Evolutionary conservation across 2,329 filamentous ascomycete species (phyloP).

Genomic region (Fusarium oligoseptatum): DNA sequence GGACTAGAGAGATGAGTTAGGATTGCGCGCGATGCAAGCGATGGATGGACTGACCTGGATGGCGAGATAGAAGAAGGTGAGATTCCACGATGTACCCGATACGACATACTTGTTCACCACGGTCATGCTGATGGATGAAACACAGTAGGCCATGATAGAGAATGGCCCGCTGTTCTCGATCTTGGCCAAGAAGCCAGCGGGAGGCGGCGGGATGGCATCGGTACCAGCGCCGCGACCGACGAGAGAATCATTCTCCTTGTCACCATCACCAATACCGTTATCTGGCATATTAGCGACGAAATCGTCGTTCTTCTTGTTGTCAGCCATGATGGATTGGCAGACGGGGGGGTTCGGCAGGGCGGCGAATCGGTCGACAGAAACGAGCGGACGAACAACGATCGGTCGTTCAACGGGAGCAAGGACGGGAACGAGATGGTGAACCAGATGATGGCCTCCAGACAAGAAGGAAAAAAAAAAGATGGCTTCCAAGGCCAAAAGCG

Average conservation of each 20-base stretch:
- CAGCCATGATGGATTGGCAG: slow-evolving; percentile 27
- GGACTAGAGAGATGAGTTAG: slow-evolving; percentile 67
- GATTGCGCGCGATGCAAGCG: slow-evolving; percentile 12
- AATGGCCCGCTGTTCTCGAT: slow-evolving; percentile 82
- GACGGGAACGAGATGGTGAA: neutral
- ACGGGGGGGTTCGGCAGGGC: neutral
- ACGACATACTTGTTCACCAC: slow-evolving; percentile 99
- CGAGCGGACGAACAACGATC: slow-evolving; percentile 41
- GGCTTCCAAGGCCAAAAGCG: slow-evolving; percentile 23
- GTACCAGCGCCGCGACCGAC: slow-evolving; percentile 38
- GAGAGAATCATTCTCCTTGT: slow-evolving; percentile 40
- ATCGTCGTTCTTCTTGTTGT: slow-evolving; percentile 43
- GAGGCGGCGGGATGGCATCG: slow-evolving; percentile 28
- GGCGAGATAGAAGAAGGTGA: slow-evolving; percentile 94
- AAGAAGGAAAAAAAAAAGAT: slow-evolving; percentile 5
- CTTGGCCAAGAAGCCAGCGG: slow-evolving; percentile 47
- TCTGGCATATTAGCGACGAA: slow-evolving; percentile 39
- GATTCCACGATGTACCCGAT: slow-evolving; percentile 89
- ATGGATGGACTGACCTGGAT: slow-evolving; percentile 79
- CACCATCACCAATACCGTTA: slow-evolving; percentile 33
- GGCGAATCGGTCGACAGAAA: slow-evolving; percentile 22
- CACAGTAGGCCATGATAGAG: slow-evolving; percentile 90
- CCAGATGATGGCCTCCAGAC: slow-evolving; percentile 13
- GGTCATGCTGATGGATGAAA: slow-evolving; percentile 97
- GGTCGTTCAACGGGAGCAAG: slow-evolving; percentile 35